These are phyloP conservation scores for Pontederia crassipes DNA, from an alignment of 176 grass and related monocot genomes.

Conservation along the genomic window DNA sequence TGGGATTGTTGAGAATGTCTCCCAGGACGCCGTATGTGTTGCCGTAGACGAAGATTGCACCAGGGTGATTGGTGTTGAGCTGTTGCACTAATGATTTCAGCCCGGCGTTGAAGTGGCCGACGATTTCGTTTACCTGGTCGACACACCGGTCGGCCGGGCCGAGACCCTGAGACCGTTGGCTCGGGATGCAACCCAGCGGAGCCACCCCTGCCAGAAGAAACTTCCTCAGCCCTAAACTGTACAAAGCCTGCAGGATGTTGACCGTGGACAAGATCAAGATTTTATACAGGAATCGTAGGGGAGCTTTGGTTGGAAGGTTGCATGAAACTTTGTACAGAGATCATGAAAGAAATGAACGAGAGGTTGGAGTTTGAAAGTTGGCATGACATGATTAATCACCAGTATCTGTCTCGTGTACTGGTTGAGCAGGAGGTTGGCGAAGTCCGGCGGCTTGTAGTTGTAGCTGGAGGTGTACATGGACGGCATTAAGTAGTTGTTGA, in stretches of 20 bases:
- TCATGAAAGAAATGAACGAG: too few relatives aligned
- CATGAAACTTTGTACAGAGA: not conserved
- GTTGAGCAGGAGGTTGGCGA: constrained; percentile 29
- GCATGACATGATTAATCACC: not conserved
- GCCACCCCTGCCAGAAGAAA: constrained; percentile 41
- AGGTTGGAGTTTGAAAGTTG: too few relatives aligned
- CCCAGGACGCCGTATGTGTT: constrained; percentile 31
- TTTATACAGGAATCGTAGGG: not conserved
- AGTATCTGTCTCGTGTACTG: constrained; percentile 35
- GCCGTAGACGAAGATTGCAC: constrained; percentile 24
- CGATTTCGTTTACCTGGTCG: constrained; percentile 36
- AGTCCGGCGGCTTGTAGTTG: constrained; percentile 24
- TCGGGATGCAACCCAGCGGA: constrained; percentile 44
- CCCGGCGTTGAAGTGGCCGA: constrained; percentile 33
- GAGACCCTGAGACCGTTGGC: constrained; percentile 19
- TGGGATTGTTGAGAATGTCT: constrained; percentile 26
- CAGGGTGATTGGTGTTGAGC: constrained; percentile 34
- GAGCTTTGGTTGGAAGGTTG: not conserved
- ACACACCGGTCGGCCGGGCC: constrained; percentile 17
- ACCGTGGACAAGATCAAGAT: not conserved
- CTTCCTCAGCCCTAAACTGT: constrained; percentile 29
- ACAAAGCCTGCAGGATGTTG: constrained; percentile 18
- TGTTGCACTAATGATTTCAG: constrained; percentile 37
- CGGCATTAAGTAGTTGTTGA: constrained; percentile 36
- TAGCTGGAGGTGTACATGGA: constrained; percentile 24